phyloP scores from a whole-genome alignment of 1,139 yeast species.

The Pneumocystis wakefieldiae region DNA sequence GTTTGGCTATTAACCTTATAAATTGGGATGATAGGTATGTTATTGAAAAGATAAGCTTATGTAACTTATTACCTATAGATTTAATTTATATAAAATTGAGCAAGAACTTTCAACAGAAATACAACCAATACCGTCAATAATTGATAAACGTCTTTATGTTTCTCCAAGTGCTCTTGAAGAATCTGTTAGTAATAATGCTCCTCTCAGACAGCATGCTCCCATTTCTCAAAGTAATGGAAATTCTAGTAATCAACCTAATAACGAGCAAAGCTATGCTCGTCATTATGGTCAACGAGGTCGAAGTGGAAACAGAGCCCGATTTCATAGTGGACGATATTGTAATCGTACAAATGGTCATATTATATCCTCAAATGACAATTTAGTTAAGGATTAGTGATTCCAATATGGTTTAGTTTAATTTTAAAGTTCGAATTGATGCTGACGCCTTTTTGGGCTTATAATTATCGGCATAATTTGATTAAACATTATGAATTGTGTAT shows the following conservation, averaged over 20 bases:
- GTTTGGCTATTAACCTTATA: constrained; percentile 90
- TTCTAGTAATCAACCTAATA: not conserved
- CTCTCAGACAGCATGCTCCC: not conserved
- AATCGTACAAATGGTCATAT: not conserved
- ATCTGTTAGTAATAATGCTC: not conserved
- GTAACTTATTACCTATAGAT: constrained; percentile 19
- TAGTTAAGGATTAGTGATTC: not conserved
- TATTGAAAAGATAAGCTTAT: not conserved
- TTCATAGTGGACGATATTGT: not conserved
- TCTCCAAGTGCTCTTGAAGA: constrained; percentile 12
- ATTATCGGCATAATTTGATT: not conserved
- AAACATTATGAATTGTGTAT: not conserved
- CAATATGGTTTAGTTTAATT: not conserved
- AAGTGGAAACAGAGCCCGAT: constrained; percentile 1
- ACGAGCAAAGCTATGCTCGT: not conserved
- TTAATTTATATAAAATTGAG: constrained; percentile 83
- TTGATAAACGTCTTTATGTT: constrained; percentile 78
- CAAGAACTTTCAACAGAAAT: constrained; percentile 96
- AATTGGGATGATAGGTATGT: constrained; percentile 76
- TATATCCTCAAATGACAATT: not conserved
- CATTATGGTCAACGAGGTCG: not conserved
- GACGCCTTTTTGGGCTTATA: not conserved
- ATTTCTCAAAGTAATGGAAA: not conserved
- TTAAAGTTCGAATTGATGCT: not conserved
- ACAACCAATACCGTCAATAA: constrained; percentile 83